phyloP scores from a whole-genome alignment of 129 eudicot species.

The Chrysanthemum lavandulifolium region DNA sequence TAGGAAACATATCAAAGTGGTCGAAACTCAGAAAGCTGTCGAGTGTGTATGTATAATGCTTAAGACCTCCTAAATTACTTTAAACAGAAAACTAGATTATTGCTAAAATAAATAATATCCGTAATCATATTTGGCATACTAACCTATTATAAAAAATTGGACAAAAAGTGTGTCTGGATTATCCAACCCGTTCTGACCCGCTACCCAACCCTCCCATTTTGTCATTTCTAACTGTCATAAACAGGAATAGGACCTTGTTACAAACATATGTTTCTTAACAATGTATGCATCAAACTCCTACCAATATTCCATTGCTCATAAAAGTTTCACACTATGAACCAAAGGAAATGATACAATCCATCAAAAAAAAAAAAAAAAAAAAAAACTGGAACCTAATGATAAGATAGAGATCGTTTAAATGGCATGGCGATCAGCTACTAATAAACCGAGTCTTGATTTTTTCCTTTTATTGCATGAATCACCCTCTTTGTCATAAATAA shows the following conservation, averaged over 20 bases:
- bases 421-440: conserved; percentile 10
- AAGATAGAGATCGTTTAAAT: conserved; percentile 7
- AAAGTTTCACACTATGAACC: neutral
- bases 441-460: conserved; percentile 18
- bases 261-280: conserved; percentile 2
- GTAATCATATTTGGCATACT: neutral
- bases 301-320: neutral
- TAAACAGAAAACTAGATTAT: no score
- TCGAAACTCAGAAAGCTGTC: neutral
- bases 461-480: conserved; percentile 36
- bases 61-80: neutral
- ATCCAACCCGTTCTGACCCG: neutral
- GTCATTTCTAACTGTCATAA: neutral
- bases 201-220: neutral
- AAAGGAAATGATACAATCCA: conserved; percentile 20
- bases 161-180: neutral
- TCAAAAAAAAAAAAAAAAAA: neutral
- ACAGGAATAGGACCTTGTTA: conserved; percentile 1
- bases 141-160: neutral
- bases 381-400: neutral
- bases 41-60: neutral
- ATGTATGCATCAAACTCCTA: conserved; percentile 3
- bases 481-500: conserved; percentile 64
- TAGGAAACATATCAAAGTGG: neutral
- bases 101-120: neutral